A percentile compares a stretch with the other conserved stretches of the same genome.
Conservation (phyloP, 371 early-diverging fungal genomes). For the Mucor indicus region DNA sequence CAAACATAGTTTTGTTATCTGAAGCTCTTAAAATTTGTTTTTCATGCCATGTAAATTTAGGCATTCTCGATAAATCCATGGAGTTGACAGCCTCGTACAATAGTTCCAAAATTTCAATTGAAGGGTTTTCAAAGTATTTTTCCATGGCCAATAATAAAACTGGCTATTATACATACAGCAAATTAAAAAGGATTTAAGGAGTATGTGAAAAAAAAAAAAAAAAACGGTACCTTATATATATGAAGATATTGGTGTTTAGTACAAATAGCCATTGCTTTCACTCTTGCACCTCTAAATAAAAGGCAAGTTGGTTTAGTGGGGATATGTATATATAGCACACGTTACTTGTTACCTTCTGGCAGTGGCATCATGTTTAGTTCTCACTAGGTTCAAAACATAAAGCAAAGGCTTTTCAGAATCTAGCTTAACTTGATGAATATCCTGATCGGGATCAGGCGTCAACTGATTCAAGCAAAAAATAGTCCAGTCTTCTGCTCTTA, state of each 20-base stretch:
- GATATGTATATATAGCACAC: too few relatives aligned
- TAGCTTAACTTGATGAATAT: slow-evolving; percentile 23
- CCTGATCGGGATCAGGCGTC: slow-evolving; percentile 52
- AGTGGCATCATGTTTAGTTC: slow-evolving; percentile 82
- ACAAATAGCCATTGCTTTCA: slow-evolving; percentile 94
- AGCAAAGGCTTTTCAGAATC: slow-evolving; percentile 67
- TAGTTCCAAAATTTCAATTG: slow-evolving; percentile 69
- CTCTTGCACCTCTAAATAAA: slow-evolving; percentile 73
- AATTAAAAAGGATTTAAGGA: background rate
- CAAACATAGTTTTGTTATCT: slow-evolving; percentile 81
- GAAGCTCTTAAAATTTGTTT: slow-evolving; percentile 75
- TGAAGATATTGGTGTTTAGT: slow-evolving; percentile 86
- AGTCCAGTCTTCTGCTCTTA: slow-evolving; percentile 93
- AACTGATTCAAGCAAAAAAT: slow-evolving; percentile 84
- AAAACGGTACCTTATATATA: slow-evolving; percentile 93
- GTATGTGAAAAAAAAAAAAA: too few relatives aligned
- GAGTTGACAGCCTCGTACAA: slow-evolving; percentile 82
- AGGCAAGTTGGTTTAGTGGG: background rate
- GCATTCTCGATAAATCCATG: slow-evolving; percentile 83
- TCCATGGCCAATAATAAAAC: slow-evolving; percentile 86
- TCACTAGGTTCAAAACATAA: slow-evolving; percentile 86
- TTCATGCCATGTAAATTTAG: slow-evolving; percentile 74
- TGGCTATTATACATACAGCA: slow-evolving; percentile 51
- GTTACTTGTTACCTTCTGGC: slow-evolving; percentile 58
- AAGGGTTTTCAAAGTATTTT: slow-evolving; percentile 82